Evolutionary conservation across 352 stramenopile species (phyloP).

Genomic region (Pythium biforme): DNA sequence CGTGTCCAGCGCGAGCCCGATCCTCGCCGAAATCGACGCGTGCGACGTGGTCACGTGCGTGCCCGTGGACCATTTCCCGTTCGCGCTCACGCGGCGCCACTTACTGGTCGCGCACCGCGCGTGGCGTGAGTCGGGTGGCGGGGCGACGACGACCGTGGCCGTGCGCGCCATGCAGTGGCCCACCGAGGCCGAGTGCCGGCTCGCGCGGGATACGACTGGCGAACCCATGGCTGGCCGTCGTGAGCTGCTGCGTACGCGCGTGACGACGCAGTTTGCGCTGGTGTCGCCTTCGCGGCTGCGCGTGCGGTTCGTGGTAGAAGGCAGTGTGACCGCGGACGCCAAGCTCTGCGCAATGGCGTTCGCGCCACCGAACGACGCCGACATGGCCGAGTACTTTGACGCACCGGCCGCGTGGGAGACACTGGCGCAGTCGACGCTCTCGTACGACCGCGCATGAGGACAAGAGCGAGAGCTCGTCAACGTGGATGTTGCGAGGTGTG

Average conservation of each 20-base stretch:
- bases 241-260: slow-evolving; percentile 47
- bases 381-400: slow-evolving; percentile 76
- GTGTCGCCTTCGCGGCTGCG: slow-evolving; percentile 48
- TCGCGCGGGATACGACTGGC: not conserved
- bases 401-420: slow-evolving; percentile 70
- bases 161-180: slow-evolving; percentile 74
- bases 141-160: slow-evolving; percentile 45
- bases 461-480: not conserved
- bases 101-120: slow-evolving; percentile 62
- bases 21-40: slow-evolving; percentile 48
- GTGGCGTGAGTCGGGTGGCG: slow-evolving; percentile 41
- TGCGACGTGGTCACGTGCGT: slow-evolving; percentile 41
- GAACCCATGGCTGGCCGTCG: slow-evolving; percentile 1
- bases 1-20: slow-evolving; percentile 49
- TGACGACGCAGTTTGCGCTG: slow-evolving; percentile 66
- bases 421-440: slow-evolving; percentile 45
- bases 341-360: slow-evolving; percentile 38
- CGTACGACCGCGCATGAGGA: not conserved
- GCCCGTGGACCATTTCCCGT: slow-evolving; percentile 62
- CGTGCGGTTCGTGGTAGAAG: slow-evolving; percentile 64
- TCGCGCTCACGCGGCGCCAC: slow-evolving; percentile 44
- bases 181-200: slow-evolving; percentile 19
- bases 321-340: slow-evolving; percentile 27
- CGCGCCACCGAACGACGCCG: slow-evolving; percentile 37
- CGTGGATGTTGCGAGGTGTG: not conserved